Evolutionary conservation across 306 rosid genomes (phyloP).

Genomic region (Hippophae rhamnoides): DNA sequence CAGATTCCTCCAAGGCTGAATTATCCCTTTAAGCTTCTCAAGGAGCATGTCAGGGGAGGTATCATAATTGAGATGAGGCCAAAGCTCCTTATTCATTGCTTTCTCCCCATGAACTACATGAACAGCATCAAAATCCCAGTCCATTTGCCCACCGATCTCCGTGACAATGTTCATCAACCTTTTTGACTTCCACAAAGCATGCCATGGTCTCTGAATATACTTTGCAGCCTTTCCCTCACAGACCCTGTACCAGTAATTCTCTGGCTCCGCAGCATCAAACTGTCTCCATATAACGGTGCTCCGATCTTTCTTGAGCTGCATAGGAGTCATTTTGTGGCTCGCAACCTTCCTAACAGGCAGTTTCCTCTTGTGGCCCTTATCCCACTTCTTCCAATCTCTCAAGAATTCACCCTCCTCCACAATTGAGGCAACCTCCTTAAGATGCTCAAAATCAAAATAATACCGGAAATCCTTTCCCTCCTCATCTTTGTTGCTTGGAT

Average conservation of each 20-base stretch:
- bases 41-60: constrained; percentile 68
- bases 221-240: constrained; percentile 90
- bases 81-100: constrained; percentile 73
- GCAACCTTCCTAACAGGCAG: constrained; percentile 63
- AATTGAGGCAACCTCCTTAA: constrained; percentile 68
- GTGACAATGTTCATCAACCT: constrained; percentile 94
- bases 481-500: constrained; percentile 61
- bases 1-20: constrained; percentile 83
- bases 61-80: constrained; percentile 88
- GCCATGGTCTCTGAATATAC: constrained; percentile 87
- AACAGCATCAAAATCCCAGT: constrained; percentile 93
- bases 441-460: constrained; percentile 95
- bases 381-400: constrained; percentile 90
- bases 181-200: constrained; percentile 94
- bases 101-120: constrained; percentile 94
- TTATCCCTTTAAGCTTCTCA: constrained; percentile 63
- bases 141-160: constrained; percentile 76
- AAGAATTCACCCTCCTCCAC: constrained; percentile 86
- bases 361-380: constrained; percentile 50
- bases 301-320: constrained; percentile 80
- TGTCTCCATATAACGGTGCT: constrained; percentile 69
- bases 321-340: constrained; percentile 61
- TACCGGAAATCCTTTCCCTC: constrained; percentile 93
- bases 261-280: constrained; percentile 85
- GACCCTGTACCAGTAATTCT: constrained; percentile 96